Evolutionary conservation across 164 flowering plant genomes (phyloP).

Genomic region (Cinnamomum micranthum): DNA sequence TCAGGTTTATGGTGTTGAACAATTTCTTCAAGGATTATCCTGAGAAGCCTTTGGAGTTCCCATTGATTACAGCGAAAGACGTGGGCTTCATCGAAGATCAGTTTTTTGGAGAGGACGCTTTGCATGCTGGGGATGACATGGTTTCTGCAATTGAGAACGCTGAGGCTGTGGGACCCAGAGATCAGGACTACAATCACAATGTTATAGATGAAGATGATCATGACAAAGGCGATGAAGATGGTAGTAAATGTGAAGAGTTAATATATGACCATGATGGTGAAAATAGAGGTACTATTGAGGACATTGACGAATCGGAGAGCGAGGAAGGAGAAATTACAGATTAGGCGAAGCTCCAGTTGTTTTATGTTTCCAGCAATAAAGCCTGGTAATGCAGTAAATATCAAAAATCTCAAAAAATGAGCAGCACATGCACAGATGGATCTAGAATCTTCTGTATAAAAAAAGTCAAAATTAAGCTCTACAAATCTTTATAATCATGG

Average conservation of each 20-base stretch:
- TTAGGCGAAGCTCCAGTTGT: constrained; percentile 15
- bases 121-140: constrained; percentile 2
- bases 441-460: too few species aligned
- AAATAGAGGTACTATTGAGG: neutral
- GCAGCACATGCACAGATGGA: too few species aligned
- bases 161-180: constrained; percentile 7
- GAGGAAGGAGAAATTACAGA: constrained; percentile 73
- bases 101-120: constrained; percentile 8
- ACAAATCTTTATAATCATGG: too few species aligned
- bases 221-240: constrained; percentile 5
- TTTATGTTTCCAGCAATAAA: neutral
- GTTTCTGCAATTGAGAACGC: neutral
- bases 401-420: too few species aligned
- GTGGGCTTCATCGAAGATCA: constrained; percentile 11
- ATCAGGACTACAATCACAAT: constrained; percentile 1
- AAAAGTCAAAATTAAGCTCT: too few species aligned
- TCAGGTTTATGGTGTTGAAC: constrained; percentile 74
- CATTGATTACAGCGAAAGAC: constrained; percentile 45
- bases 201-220: constrained; percentile 3
- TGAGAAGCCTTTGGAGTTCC: constrained; percentile 54
- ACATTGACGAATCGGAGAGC: constrained; percentile 16
- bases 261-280: constrained; percentile 4
- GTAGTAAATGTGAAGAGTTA: constrained; percentile 9
- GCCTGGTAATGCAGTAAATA: too few species aligned
- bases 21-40: constrained; percentile 65